phyloP scores from a whole-genome alignment of 2,329 filamentous ascomycete genomes.

The Talaromyces sp. region DNA sequence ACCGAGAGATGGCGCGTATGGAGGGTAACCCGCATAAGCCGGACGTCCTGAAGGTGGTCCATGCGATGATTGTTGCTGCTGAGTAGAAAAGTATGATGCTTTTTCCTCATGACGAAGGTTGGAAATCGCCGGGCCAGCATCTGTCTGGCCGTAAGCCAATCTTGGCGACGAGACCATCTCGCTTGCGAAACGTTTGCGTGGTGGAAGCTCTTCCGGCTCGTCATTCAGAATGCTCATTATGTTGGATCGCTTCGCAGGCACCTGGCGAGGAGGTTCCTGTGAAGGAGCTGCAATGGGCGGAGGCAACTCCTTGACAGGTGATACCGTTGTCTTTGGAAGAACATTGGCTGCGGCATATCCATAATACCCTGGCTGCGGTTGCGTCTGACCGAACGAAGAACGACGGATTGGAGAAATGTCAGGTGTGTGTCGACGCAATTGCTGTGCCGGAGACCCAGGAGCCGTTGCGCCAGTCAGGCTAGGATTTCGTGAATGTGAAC shows the following conservation, averaged over 20 bases:
- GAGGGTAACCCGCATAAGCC: slow-evolving; percentile 35
- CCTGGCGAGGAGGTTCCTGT: slow-evolving; percentile 41
- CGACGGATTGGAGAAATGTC: slow-evolving; percentile 38
- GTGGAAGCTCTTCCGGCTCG: slow-evolving; percentile 48
- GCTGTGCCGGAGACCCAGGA: slow-evolving; percentile 36
- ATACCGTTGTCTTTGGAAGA: slow-evolving; percentile 31
- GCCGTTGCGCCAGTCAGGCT: slow-evolving; percentile 33
- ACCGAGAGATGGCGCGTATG: slow-evolving; percentile 32
- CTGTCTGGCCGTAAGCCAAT: slow-evolving; percentile 15
- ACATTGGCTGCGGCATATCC: slow-evolving; percentile 28
- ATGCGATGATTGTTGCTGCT: slow-evolving; percentile 29
- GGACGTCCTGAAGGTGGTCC: slow-evolving; percentile 16
- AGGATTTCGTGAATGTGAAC: slow-evolving; percentile 38
- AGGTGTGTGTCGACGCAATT: slow-evolving; percentile 31
- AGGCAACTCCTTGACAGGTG: slow-evolving; percentile 40
- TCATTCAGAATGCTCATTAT: slow-evolving; percentile 52
- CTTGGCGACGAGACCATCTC: slow-evolving; percentile 29
- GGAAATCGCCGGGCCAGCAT: slow-evolving; percentile 23
- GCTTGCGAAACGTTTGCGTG: slow-evolving; percentile 46
- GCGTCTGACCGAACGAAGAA: slow-evolving; percentile 34
- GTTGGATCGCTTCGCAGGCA: slow-evolving; percentile 50
- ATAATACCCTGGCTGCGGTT: slow-evolving; percentile 30
- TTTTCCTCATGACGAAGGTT: slow-evolving; percentile 27
- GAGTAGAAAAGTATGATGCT: slow-evolving; percentile 31
- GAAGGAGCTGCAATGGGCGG: slow-evolving; percentile 32